These are phyloP conservation scores for Xerocomus nothofagi DNA, from an alignment of 1,284 basidiomycete species.

Conservation along the genomic window DNA sequence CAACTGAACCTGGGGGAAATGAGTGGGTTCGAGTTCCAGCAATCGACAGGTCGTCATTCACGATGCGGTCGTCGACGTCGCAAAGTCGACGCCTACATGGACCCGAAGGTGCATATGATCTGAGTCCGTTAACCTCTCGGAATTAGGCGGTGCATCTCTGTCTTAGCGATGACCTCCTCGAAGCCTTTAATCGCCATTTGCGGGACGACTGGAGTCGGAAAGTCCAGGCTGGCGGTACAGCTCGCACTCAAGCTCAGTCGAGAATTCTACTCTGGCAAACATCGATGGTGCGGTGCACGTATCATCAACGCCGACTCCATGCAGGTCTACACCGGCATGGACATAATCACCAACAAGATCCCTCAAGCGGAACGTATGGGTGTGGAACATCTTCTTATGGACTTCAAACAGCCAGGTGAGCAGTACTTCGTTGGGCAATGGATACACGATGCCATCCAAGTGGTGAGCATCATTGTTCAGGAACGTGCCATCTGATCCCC, in stretches of 20 bases:
- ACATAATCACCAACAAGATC: conserved; percentile 96
- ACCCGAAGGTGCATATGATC: background rate
- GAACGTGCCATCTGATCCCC: background rate
- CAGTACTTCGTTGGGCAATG: conserved; percentile 88
- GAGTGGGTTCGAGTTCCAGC: too few relatives aligned
- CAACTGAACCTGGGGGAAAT: too few relatives aligned
- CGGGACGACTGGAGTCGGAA: conserved; percentile 96
- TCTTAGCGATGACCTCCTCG: conserved; percentile 23
- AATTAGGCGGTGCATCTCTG: background rate
- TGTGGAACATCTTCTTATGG: conserved; percentile 88
- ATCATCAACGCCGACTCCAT: conserved; percentile 97
- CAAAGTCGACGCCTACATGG: too few relatives aligned
- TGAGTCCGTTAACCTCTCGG: background rate
- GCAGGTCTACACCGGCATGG: conserved; percentile 95
- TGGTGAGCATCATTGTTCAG: conserved; percentile 46
- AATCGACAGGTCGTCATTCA: background rate
- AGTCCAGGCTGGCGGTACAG: conserved; percentile 90
- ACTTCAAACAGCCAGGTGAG: conserved; percentile 80
- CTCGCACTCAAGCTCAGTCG: conserved; percentile 65
- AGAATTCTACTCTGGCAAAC: conserved; percentile 20
- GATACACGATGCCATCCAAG: conserved; percentile 72
- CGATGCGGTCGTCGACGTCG: too few relatives aligned
- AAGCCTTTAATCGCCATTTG: conserved; percentile 80
- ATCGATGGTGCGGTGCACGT: conserved; percentile 60
- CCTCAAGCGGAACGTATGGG: conserved; percentile 75